These are phyloP conservation scores for Tylopilus orsonianus DNA, from an alignment of 1,284 basidiomycete species.

Conservation along the genomic window DNA sequence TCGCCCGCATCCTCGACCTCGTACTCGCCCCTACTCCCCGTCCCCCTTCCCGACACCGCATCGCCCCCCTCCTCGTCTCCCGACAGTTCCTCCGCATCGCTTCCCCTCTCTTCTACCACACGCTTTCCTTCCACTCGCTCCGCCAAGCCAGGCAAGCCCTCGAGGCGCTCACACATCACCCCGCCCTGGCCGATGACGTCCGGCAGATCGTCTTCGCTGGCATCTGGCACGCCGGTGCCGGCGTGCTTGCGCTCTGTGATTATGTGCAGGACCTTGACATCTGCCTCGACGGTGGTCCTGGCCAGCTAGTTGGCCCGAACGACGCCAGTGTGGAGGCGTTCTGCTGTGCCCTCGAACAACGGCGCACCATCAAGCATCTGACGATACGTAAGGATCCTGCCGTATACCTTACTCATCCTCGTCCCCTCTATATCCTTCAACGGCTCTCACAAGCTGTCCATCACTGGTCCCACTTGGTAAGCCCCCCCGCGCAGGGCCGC, in stretches of 20 bases:
- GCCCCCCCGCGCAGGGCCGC: neutral
- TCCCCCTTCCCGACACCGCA: slow-evolving; percentile 26
- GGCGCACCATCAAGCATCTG: slow-evolving; percentile 41
- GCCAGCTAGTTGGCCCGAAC: neutral
- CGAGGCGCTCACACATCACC: slow-evolving; percentile 37
- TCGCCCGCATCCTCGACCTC: slow-evolving; percentile 49
- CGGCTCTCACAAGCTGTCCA: slow-evolving; percentile 44
- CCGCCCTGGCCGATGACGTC: slow-evolving; percentile 39
- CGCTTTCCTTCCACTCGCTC: slow-evolving; percentile 41
- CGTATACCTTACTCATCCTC: slow-evolving; percentile 52
- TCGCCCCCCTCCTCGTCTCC: slow-evolving; percentile 48
- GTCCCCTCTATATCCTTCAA: slow-evolving; percentile 43
- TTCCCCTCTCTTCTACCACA: slow-evolving; percentile 51
- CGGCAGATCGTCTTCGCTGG: slow-evolving; percentile 39
- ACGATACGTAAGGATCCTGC: slow-evolving; percentile 47
- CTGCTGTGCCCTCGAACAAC: slow-evolving; percentile 38
- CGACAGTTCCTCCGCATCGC: slow-evolving; percentile 51
- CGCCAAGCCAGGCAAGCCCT: slow-evolving; percentile 41
- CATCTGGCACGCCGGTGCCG: slow-evolving; percentile 29
- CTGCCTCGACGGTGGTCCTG: slow-evolving; percentile 40
- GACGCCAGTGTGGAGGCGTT: slow-evolving; percentile 40
- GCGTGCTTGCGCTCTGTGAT: slow-evolving; percentile 34
- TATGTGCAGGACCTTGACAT: slow-evolving; percentile 43
- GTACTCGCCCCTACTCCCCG: slow-evolving; percentile 34
- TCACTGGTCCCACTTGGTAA: slow-evolving; percentile 46